A percentile compares a stretch with the other conserved stretches of the same genome.
These are phyloP conservation scores for Thuja plicata DNA, from an alignment of 83 land plant genomes.

Conservation along the genomic window DNA sequence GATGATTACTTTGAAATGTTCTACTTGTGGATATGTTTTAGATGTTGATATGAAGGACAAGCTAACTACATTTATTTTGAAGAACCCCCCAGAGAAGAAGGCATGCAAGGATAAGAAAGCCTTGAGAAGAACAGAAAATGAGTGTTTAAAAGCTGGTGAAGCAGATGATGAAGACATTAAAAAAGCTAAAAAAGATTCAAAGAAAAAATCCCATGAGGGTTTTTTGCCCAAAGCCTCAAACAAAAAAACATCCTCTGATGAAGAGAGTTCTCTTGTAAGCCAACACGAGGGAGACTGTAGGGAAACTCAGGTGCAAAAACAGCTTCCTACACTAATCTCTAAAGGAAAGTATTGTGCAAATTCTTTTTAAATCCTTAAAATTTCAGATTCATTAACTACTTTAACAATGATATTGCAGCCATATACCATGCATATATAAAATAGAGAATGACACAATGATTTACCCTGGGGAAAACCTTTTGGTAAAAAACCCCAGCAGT, in stretches of 20 bases:
- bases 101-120: conserved; percentile 74
- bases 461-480: too few species aligned
- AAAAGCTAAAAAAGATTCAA: conserved; percentile 63
- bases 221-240: conserved; percentile 24
- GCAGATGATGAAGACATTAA: conserved; percentile 75
- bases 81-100: conserved; percentile 96
- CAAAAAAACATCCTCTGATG: conserved; percentile 59
- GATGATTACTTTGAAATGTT: conserved; percentile 81
- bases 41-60: conserved; percentile 96
- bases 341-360: too few species aligned
- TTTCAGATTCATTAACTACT: too few species aligned
- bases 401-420: too few species aligned
- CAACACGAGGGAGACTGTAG: conserved; percentile 44
- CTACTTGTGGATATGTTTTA: conserved; percentile 87
- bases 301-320: too few species aligned
- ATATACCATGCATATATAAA: too few species aligned
- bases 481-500: too few species aligned
- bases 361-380: too few species aligned
- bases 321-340: too few species aligned
- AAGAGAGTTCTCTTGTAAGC: conserved; percentile 65
- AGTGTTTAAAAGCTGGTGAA: conserved; percentile 89
- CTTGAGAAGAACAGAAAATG: conserved; percentile 91
- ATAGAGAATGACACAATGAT: too few species aligned
- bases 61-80: conserved; percentile 83
- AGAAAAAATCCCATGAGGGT: conserved; percentile 52